Evolutionary conservation across 1,284 basidiomycete genomes (phyloP).

Genomic region (Ustilago lituana): DNA sequence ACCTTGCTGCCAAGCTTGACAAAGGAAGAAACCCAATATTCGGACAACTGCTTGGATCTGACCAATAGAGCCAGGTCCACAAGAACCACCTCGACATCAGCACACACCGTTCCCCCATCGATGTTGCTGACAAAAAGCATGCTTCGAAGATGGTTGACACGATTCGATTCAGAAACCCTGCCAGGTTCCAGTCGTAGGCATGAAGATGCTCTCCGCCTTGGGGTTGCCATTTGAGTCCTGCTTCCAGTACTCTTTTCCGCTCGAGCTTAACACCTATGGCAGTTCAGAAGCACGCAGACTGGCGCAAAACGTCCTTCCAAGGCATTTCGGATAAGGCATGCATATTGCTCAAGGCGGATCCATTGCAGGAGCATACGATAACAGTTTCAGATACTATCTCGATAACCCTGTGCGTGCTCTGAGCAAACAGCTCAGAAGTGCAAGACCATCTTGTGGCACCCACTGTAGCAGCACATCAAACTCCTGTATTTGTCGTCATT

Average conservation of each 20-base stretch:
- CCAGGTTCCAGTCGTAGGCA: constrained; percentile 51
- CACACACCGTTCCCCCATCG: constrained; percentile 40
- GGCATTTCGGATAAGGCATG: too few relatives aligned
- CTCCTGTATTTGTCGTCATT: too few relatives aligned
- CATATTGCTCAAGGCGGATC: too few relatives aligned
- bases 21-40: constrained; percentile 7
- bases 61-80: background rate
- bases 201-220: constrained; percentile 48
- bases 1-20: constrained; percentile 9
- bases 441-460: too few relatives aligned
- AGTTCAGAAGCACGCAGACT: too few relatives aligned
- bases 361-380: too few relatives aligned
- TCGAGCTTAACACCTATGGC: too few relatives aligned
- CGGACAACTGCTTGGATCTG: background rate
- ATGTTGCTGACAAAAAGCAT: constrained; percentile 33
- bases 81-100: constrained; percentile 28
- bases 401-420: too few relatives aligned
- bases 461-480: too few relatives aligned
- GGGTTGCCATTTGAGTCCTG: constrained; percentile 9
- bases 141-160: constrained; percentile 22
- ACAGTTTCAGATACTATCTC: too few relatives aligned
- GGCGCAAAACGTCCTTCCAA: too few relatives aligned
- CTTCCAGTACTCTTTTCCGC: constrained; percentile 56
- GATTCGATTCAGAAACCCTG: constrained; percentile 44
- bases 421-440: too few relatives aligned